Evolutionary conservation across 2,329 filamentous ascomycete species (phyloP).

Genomic region (Hypoxylon sp.): DNA sequence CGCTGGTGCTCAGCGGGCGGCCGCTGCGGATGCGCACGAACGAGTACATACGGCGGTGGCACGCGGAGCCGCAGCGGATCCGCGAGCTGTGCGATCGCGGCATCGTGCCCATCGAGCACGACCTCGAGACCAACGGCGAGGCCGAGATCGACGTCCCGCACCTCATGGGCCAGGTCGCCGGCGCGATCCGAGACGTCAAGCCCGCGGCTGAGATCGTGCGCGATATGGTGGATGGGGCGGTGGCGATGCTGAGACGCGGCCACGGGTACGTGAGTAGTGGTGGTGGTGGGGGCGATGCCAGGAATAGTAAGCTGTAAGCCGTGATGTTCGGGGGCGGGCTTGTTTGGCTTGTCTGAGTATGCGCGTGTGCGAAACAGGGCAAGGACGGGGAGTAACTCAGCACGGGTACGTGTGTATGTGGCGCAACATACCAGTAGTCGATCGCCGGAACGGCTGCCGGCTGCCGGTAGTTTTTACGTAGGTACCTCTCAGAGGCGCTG

Average conservation of each 20-base stretch:
- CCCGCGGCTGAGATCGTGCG: conserved; percentile 88
- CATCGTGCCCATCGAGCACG: conserved; percentile 84
- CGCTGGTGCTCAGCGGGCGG: conserved; percentile 85
- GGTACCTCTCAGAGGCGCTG: conserved; percentile 7
- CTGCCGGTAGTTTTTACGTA: conserved; percentile 22
- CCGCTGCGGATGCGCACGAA: conserved; percentile 87
- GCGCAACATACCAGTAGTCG: conserved; percentile 30
- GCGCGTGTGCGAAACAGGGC: not conserved
- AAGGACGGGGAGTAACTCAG: not conserved
- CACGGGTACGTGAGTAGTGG: conserved; percentile 67
- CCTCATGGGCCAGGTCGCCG: conserved; percentile 94
- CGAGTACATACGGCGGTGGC: conserved; percentile 87
- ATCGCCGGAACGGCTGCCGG: conserved; percentile 24
- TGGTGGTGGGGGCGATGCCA: conserved; percentile 48
- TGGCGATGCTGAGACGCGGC: conserved; percentile 75
- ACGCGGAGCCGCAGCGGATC: conserved; percentile 80
- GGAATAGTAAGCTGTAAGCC: conserved; percentile 60
- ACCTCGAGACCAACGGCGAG: conserved; percentile 84
- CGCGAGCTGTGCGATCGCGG: conserved; percentile 81
- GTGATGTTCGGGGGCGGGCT: conserved; percentile 2
- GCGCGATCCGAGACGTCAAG: conserved; percentile 81
- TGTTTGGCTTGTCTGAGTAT: not conserved
- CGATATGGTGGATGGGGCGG: conserved; percentile 88
- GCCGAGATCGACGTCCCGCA: conserved; percentile 85
- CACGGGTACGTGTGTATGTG: not conserved